A percentile compares a stretch with the other conserved stretches of the same genome.
These are phyloP conservation scores for Lipomyces kockii DNA, from an alignment of 805 yeast species.

Conservation along the genomic window DNA sequence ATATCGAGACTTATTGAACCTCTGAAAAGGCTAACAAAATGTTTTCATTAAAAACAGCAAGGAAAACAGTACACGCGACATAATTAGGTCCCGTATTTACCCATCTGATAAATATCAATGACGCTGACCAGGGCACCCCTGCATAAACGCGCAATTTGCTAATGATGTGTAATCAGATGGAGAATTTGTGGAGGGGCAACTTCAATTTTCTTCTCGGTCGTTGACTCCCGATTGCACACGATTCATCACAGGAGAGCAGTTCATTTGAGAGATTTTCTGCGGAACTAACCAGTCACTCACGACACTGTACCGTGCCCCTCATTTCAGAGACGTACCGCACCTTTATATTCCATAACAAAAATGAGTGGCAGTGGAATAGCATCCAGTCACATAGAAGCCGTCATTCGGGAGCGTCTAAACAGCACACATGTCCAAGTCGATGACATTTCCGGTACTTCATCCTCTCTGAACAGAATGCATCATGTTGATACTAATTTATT, in stretches of 20 bases:
- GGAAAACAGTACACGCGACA: neutral
- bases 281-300: too few species aligned
- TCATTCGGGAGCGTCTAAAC: constrained; percentile 60
- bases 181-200: neutral
- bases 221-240: neutral
- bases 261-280: too few species aligned
- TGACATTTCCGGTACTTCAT: constrained; percentile 58
- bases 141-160: neutral
- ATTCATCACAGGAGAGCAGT: neutral
- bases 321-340: too few species aligned
- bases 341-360: neutral
- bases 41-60: neutral
- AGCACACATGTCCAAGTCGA: constrained; percentile 72
- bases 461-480: neutral
- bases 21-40: neutral
- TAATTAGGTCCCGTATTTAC: neutral
- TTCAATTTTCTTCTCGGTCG: neutral
- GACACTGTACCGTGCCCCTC: too few species aligned
- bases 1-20: neutral
- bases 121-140: neutral
- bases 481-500: neutral
- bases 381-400: constrained; percentile 50
- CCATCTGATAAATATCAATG: neutral
- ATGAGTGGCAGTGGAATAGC: constrained; percentile 31
- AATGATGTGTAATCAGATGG: neutral